Conservation (phyloP, 306 rosid genomes). For the Crotalaria pallida region DNA sequence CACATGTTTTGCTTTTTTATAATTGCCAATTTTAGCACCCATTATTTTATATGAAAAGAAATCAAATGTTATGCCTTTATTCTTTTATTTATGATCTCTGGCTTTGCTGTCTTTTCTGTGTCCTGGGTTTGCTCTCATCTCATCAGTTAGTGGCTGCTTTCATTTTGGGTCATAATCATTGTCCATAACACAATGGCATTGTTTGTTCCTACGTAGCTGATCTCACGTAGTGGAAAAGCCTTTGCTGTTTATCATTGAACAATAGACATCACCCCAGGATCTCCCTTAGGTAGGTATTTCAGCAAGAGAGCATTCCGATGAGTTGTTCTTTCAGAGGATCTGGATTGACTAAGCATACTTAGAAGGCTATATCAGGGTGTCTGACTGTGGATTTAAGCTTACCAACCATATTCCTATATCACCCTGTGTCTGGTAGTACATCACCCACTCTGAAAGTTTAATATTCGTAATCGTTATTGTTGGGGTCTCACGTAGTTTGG, state of each 20-base stretch:
- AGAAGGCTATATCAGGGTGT: background rate
- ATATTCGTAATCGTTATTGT: background rate
- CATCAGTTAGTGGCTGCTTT: background rate
- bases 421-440: background rate
- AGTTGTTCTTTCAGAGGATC: background rate
- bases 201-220: background rate
- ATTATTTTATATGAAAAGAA: constrained; percentile 4
- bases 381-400: background rate
- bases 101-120: background rate
- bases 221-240: background rate
- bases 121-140: background rate
- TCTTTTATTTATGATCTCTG: background rate
- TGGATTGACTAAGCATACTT: background rate
- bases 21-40: background rate
- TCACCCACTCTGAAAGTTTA: background rate
- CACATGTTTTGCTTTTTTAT: background rate
- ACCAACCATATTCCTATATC: background rate
- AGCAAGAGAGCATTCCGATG: background rate
- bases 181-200: background rate
- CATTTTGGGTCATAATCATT: background rate
- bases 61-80: background rate
- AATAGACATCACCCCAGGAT: background rate
- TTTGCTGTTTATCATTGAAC: background rate
- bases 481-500: background rate
- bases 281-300: background rate